Base-by-base conservation (phyloP, 2,329 filamentous ascomycete genomes). In the Rutstroemia sp. region DNA sequence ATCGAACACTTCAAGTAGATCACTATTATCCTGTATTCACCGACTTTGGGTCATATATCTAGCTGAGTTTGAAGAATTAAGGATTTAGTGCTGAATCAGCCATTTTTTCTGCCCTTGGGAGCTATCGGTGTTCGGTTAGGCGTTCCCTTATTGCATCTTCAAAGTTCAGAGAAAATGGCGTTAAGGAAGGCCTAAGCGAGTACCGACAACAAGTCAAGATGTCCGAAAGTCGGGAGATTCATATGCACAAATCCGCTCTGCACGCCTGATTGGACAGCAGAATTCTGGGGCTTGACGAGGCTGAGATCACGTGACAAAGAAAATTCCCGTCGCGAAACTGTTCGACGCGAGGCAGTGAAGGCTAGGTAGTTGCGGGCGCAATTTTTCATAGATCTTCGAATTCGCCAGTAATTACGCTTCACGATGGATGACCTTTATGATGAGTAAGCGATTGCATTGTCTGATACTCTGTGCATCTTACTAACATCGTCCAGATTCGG, bases 351-450 rank as follows among this genome's bases (percentile, higher is more conserved):
- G 44, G 54, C 55, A 45, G 48, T 51, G 38, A 34, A 42, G 14
- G 56, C 27, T 54, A 23, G 40, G 40, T 58, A 19, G 51, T 56
- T 44, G 46, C 58, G 42, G 56, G 58, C 61, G 57, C 61, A 61
- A 61, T 42, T 25, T 39, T 25, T 51, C 44, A 21, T 40, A 38
- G 16, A 6, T 34, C 40, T 40, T 48, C 36, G 42, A 56, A 42
- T 55, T 23, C 45, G 48, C 21, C 16, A 21, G 27, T 25, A 48
- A 61, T 19, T 12, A 34, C 30, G 10, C 30, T 34, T 49, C n/a
- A 40, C 10, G 67, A 94, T 96, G 91, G 92, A 96, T 78, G 92
- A 96, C 74, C 84, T 96, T 66, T 96, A 97, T 72, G 92, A 97
- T 76, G 92, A 97, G 89, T 95, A 76, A 61, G 75, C 63, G 40